Conservation (phyloP, 2,329 filamentous ascomycete genomes). For the Beauveria medogensis region DNA sequence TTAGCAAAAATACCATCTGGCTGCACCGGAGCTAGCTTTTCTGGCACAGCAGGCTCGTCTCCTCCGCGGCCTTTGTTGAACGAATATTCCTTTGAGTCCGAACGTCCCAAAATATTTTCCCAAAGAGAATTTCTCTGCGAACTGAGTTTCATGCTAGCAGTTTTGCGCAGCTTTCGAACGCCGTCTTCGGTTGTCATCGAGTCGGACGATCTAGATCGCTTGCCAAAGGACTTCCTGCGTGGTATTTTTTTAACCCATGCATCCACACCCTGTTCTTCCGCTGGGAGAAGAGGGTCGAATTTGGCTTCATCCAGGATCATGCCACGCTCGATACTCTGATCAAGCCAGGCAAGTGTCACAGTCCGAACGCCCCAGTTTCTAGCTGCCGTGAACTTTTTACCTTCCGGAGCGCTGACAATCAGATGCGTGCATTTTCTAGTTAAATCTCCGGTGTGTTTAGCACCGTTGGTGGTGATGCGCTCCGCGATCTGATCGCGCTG, state of each 20-base stretch:
- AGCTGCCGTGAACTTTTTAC: slow-evolving; percentile 88
- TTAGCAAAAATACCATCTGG: slow-evolving; percentile 41
- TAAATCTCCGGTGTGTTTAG: slow-evolving; percentile 78
- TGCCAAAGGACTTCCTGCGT: slow-evolving; percentile 42
- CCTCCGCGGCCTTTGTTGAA: slow-evolving; percentile 20
- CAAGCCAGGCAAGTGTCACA: slow-evolving; percentile 77
- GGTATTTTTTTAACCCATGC: slow-evolving; percentile 57
- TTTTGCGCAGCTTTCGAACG: slow-evolving; percentile 75
- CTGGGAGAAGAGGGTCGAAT: slow-evolving; percentile 68
- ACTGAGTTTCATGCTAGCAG: slow-evolving; percentile 74
- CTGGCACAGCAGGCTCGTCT: slow-evolving; percentile 7
- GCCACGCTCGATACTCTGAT: slow-evolving; percentile 72
- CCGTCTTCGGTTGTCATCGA: slow-evolving; percentile 43
- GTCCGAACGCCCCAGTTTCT: slow-evolving; percentile 71
- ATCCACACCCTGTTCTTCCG: slow-evolving; percentile 64
- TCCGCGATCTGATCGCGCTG: slow-evolving; percentile 64
- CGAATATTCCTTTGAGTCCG: slow-evolving; percentile 27
- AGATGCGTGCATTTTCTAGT: slow-evolving; percentile 82
- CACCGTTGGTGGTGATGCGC: slow-evolving; percentile 62
- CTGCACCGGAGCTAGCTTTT: slow-evolving; percentile 15
- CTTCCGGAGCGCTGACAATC: slow-evolving; percentile 68
- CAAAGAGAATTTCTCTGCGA: slow-evolving; percentile 79
- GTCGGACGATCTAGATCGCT: slow-evolving; percentile 47
- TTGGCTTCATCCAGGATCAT: slow-evolving; percentile 85
- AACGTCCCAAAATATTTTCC: slow-evolving; percentile 69